Percentiles rank a stretch among this genome's conserved stretches.
phyloP scores from a whole-genome alignment of 345 rosid species.

The Hirschfeldia incana region DNA sequence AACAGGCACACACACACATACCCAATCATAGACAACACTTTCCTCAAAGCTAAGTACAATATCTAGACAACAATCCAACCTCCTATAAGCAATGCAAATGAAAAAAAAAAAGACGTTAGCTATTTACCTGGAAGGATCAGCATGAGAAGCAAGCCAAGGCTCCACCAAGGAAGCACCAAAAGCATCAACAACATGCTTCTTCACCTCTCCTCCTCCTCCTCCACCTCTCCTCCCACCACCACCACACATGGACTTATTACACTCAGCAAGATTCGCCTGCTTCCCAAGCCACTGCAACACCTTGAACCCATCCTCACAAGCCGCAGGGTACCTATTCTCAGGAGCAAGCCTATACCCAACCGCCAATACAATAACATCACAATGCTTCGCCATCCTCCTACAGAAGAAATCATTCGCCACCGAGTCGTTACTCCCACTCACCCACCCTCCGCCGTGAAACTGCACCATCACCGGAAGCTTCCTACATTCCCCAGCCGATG shows the following conservation, averaged over 20 bases:
- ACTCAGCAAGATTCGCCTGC: slow-evolving; percentile 94
- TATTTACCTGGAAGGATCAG: slow-evolving; percentile 82
- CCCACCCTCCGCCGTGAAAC: slow-evolving; percentile 98
- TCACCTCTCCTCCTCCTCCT: slow-evolving; percentile 54
- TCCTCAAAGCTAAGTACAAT: not conserved
- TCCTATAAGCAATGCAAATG: slow-evolving; percentile 8
- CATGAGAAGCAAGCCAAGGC: slow-evolving; percentile 95
- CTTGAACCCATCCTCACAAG: slow-evolving; percentile 83
- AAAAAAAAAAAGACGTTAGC: not conserved
- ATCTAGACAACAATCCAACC: not conserved
- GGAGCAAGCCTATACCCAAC: slow-evolving; percentile 92
- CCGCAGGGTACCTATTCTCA: slow-evolving; percentile 73
- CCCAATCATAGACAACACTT: not conserved
- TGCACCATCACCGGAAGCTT: slow-evolving; percentile 80
- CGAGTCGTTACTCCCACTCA: slow-evolving; percentile 89
- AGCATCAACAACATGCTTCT: slow-evolving; percentile 69
- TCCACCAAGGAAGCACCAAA: slow-evolving; percentile 93
- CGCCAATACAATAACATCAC: slow-evolving; percentile 77
- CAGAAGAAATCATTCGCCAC: slow-evolving; percentile 86
- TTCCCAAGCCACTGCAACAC: slow-evolving; percentile 80
- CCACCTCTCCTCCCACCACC: slow-evolving; percentile 40
- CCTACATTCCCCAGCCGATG: slow-evolving; percentile 45
- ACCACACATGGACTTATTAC: slow-evolving; percentile 71
- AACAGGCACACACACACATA: not conserved
- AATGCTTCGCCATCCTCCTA: slow-evolving; percentile 71